Conservation (phyloP, 805 yeast genomes). For the Priceomyces haplophilus region DNA sequence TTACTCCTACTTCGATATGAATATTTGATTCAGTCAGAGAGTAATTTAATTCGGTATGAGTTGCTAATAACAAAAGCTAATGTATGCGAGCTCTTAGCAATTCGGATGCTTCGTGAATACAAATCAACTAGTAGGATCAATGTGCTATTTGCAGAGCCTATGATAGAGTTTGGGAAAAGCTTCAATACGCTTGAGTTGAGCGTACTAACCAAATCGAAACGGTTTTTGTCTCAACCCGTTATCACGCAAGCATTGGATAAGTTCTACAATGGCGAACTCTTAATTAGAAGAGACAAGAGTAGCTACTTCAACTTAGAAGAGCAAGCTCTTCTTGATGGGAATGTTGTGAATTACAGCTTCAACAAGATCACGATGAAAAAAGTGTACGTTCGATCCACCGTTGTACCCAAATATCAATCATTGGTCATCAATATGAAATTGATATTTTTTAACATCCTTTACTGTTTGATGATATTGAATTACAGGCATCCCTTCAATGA, state of each 20-base stretch:
- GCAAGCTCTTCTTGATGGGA: slow-evolving; percentile 14
- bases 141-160: slow-evolving; percentile 45
- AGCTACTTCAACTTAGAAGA: slow-evolving; percentile 13
- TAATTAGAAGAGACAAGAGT: slow-evolving; percentile 16
- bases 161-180: slow-evolving; percentile 28
- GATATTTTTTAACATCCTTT: slow-evolving; percentile 27
- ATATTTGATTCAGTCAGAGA: slow-evolving; percentile 37
- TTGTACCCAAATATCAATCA: slow-evolving; percentile 42
- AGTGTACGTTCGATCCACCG: slow-evolving; percentile 27
- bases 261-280: slow-evolving; percentile 52
- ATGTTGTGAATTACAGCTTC: slow-evolving; percentile 30
- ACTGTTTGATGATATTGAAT: slow-evolving; percentile 26
- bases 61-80: slow-evolving; percentile 44
- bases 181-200: slow-evolving; percentile 51
- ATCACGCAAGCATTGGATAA: slow-evolving; percentile 45
- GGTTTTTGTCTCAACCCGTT: slow-evolving; percentile 51
- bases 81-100: slow-evolving; percentile 52
- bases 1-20: slow-evolving; percentile 36
- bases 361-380: slow-evolving; percentile 29
- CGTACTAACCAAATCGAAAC: slow-evolving; percentile 50
- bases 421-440: slow-evolving; percentile 37
- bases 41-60: slow-evolving; percentile 36
- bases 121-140: slow-evolving; percentile 42
- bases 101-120: slow-evolving; percentile 47
- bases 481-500: slow-evolving; percentile 13